Base-by-base conservation (phyloP, 192 early-diverging fungal genomes). In the Coemansia guatemalensis region DNA sequence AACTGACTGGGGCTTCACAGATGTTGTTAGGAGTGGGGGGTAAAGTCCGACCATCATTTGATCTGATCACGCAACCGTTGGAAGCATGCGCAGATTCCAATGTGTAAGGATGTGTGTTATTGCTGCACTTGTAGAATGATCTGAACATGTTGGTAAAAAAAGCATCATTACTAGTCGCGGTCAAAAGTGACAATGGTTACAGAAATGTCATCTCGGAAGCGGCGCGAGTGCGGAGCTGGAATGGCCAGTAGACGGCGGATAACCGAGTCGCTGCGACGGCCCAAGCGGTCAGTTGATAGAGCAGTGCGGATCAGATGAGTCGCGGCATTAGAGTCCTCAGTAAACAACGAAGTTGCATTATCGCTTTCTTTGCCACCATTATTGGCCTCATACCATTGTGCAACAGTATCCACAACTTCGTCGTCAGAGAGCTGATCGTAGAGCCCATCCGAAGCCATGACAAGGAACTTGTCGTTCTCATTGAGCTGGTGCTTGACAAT, bases 131-230 rank as follows among this genome's bases (percentile, higher is more conserved):
- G n/a, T n/a, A n/a, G n/a, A 35, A 7, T 35, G 33, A 11, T 6
- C 33, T 52, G 23, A 41, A 58, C 33, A 22, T 44, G 32, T 44
- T 9, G 12, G 14, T 29, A 5, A n/a, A 22, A 8, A 22, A 20
- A 41, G 18, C 4, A 21, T 12, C 12, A 17, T 39, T 9, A 20
- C 33, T 62, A 58, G 24, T 67, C 68, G 51, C 56, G 56, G 56
- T 77, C 58, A 8, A 85, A 58, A 6, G 73, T 80, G 26, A 88
- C 68, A 18, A 91, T 82, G 24, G 84, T 79, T 7, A 93, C 85
- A 0, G 93, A 93, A 33, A 95, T 92, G 67, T 95, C 94, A 62
- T 95, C 94, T 17, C 92, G 84, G 70, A 85, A 89, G 5, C 64
- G 60, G 51, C 94, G 88, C 35, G 84, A 83, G 58, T 85, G 68